phyloP scores from a whole-genome alignment of 106 monocot genomes.

The Dendrobium officinale region DNA sequence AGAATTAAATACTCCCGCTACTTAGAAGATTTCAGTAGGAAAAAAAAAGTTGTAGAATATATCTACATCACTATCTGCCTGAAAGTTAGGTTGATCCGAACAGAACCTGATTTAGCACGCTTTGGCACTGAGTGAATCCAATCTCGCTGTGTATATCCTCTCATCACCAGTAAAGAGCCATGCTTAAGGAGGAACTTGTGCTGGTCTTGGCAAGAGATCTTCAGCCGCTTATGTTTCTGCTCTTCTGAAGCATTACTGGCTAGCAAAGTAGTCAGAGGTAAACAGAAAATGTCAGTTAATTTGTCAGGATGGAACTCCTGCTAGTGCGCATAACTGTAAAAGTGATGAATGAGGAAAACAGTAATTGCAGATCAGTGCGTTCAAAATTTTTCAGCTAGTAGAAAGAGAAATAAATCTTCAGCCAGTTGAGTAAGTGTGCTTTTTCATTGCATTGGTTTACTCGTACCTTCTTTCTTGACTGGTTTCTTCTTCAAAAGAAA shows the following conservation, averaged over 20 bases:
- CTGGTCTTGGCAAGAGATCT: constrained; percentile 31
- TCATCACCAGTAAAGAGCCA: constrained; percentile 87
- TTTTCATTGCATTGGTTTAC: no score
- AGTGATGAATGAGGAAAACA: no score
- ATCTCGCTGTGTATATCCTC: constrained; percentile 82
- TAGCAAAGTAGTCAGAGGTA: background rate
- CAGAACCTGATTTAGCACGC: constrained; percentile 55
- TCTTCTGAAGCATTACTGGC: constrained; percentile 18
- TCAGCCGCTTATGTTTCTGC: constrained; percentile 28
- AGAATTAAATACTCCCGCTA: no score
- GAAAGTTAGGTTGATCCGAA: constrained; percentile 91
- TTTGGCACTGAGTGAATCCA: constrained; percentile 91
- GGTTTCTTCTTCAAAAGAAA: constrained; percentile 68
- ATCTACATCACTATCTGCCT: constrained; percentile 34
- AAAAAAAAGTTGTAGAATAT: background rate
- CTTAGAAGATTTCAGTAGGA: background rate
- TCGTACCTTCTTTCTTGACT: constrained; percentile 46
- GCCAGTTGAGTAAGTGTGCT: background rate
- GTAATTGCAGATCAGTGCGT: no score
- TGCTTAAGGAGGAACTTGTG: constrained; percentile 72
- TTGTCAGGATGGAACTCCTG: no score
- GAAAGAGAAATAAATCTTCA: background rate
- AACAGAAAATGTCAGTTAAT: background rate
- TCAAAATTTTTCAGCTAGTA: background rate
- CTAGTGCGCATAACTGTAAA: no score